Base-by-base conservation (phyloP, 768 basidiomycete genomes). In the Mrakia frigida region DNA sequence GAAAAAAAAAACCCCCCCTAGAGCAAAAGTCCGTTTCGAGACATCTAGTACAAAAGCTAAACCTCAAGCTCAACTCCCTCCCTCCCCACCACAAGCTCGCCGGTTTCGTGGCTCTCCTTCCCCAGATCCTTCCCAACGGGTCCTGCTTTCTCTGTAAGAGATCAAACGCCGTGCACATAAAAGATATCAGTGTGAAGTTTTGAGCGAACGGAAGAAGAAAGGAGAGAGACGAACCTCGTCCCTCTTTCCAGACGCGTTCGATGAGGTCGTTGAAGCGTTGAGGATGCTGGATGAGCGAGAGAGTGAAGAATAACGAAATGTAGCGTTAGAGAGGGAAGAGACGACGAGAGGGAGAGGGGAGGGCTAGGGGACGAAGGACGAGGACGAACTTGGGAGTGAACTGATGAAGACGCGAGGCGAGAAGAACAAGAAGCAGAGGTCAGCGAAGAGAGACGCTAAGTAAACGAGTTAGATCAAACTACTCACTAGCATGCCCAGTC, bases 201-300 rank as follows among this genome's bases (percentile, higher is more conserved):
- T n/a, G 59, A 61, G 10, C 23, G 35, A 74, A n/a, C 33, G 28
- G 9, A 50, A 41, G 5, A 18, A 41, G 18, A 28, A 21, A 25
- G 65, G 16, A 39, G 46, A 25, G 21, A 68, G 25, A 60, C 73
- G 33, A 41, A 53, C 74, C 79, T 74, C 79, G 39, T 14, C 88
- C 90, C 80, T 91, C 88, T 60, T 84, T 82, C 77, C 89, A 87
- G 1, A 86, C 86, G 70, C 85, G 85, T 82, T 90, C 88, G 53
- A 92, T 77, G 18, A 90, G 80, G 14, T 80, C 81, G 39, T 77
- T 77, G 76, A 77, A 77, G 11, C 75, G 69, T 65, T 46, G 46
- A 5, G 75, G 75, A 28, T 71, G 70, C 53, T 76, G 61, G 28
- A 33, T 25, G 39, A 25, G 25, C 16, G 72, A 37, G 2, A 10